Evolutionary conservation across 352 stramenopile species (phyloP).

Genomic region (Pythium aristosporum): DNA sequence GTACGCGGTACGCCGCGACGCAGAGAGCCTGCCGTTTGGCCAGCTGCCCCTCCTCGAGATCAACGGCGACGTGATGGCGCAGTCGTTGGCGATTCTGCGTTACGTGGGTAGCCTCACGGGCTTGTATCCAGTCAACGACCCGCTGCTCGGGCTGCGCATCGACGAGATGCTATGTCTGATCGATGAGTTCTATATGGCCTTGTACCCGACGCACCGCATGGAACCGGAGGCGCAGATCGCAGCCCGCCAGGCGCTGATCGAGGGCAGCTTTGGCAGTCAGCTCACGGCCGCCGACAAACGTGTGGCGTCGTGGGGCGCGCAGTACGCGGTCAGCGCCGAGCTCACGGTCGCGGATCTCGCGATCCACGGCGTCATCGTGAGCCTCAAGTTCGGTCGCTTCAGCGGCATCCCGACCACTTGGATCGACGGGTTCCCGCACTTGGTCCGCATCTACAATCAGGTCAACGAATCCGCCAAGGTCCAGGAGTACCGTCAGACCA

Average conservation of each 20-base stretch:
- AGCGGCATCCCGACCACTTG: conserved; percentile 28
- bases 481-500: conserved; percentile 31
- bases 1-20: conserved; percentile 24
- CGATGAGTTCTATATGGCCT: conserved; percentile 23
- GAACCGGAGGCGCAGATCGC: conserved; percentile 33
- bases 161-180: conserved; percentile 50
- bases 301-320: conserved; percentile 25
- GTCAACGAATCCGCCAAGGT: conserved; percentile 37
- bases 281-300: conserved; percentile 41
- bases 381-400: conserved; percentile 6
- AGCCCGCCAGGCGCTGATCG: conserved; percentile 31
- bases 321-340: conserved; percentile 25
- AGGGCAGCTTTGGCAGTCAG: conserved; percentile 36
- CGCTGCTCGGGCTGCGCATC: conserved; percentile 7
- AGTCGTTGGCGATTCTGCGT: conserved; percentile 46
- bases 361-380: conserved; percentile 28
- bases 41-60: conserved; percentile 38
- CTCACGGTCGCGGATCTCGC: conserved; percentile 56
- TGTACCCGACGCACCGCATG: conserved; percentile 12
- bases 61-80: conserved; percentile 36
- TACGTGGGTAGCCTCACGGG: conserved; percentile 32
- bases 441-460: conserved; percentile 30
- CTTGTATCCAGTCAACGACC: conserved; percentile 35
- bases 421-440: conserved; percentile 26
- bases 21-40: conserved; percentile 29